Conservation (phyloP, 805 yeast species). For the Sporopachydermia quercuum region DNA sequence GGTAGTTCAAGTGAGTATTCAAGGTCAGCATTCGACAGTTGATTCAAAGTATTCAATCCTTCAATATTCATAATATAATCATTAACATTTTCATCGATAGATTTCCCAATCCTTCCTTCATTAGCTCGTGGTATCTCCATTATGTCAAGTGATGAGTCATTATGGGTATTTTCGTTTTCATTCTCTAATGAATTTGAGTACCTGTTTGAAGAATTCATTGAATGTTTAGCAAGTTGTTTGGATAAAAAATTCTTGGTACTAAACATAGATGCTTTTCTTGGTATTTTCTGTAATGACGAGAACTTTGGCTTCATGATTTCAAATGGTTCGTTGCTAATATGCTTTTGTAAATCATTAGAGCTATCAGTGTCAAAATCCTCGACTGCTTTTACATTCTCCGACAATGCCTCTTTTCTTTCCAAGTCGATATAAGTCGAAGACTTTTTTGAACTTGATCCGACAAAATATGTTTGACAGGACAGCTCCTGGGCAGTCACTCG, state of each 20-base stretch:
- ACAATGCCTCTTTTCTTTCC: not conserved
- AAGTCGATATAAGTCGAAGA: not conserved
- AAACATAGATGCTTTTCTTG: not conserved
- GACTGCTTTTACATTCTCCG: not conserved
- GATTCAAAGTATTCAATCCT: too few species aligned
- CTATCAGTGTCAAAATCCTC: not conserved
- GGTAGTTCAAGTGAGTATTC: too few species aligned
- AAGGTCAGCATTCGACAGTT: too few species aligned
- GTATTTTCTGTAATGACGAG: not conserved
- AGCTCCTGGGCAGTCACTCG: slow-evolving; percentile 11
- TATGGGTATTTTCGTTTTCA: not conserved
- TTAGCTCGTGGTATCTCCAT: not conserved
- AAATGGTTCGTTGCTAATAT: too few species aligned
- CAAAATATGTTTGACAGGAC: slow-evolving; percentile 7
- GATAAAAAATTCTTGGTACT: not conserved
- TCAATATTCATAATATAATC: too few species aligned
- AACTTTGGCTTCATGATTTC: too few species aligned
- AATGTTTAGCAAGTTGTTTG: not conserved
- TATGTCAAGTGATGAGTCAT: not conserved
- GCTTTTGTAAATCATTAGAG: too few species aligned
- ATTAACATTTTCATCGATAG: too few species aligned
- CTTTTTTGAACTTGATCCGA: not conserved
- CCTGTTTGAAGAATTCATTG: too few species aligned
- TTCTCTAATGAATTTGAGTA: too few species aligned
- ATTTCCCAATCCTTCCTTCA: not conserved